Base-by-base conservation (phyloP, 2,329 filamentous ascomycete species). In the Fonsecaea erecta region DNA sequence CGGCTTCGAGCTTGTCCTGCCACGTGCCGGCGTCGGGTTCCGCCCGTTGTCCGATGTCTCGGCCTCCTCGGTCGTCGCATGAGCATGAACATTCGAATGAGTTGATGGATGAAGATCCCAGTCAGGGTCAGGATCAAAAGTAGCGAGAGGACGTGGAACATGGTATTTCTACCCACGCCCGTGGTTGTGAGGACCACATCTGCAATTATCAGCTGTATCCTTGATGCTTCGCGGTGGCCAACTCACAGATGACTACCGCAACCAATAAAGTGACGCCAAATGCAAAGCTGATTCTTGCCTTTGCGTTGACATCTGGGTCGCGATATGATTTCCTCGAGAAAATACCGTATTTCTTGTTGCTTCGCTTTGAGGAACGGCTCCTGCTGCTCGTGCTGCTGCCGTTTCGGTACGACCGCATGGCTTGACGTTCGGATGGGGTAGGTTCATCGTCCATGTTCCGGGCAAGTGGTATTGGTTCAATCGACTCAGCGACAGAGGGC, bases 61-160 rank as follows among this genome's bases (percentile, higher is more conserved):
- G 64, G 67, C 11, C 71, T 73, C 21, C 73, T 70, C 3, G 82
- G 82, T 37, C 82, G 83, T 61, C 88, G 77, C 14, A 89, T 77
- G 54, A 90, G 77, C 77, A 96, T 84, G 76, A 86, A 88, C 3
- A 96, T 82, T 18, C 90, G 87, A 63, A 95, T 85, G 16, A 95
- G 79, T 48, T 88, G 86, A 77, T 96, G 91, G 73, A 87, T 90
- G 82, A 96, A 95, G 78, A 96, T 87, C 70, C 94, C 86, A 1
- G 89, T 88, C 35, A 89, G 84, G 59, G 89, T 81, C 58, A 96
- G 79, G 63, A 96, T 88, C 69, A 93, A 83, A 60, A 97, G 83
- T 63, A 96, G 88, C 65, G 96, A 84, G 60, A 96, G 82, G 65
- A 96, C 86, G 72, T 92, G 90, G 73, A 96, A 89, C 76, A 92